Percentiles rank a stretch among this genome's conserved stretches.
These are phyloP conservation scores for Dictyostelium intermedium DNA, from an alignment of 78 protist genomes.

Conservation along the genomic window DNA sequence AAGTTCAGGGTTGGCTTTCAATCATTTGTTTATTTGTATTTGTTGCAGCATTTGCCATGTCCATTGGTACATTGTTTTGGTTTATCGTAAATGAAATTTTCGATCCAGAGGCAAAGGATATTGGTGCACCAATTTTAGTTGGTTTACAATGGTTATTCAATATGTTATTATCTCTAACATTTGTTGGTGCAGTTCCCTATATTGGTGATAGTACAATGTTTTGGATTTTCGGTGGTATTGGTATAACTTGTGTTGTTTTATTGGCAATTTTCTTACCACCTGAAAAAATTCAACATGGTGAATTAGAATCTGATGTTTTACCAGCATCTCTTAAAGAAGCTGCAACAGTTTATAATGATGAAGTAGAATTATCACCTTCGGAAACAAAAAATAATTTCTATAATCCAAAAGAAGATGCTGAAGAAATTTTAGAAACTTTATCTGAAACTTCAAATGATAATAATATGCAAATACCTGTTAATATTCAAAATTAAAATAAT, in stretches of 20 bases:
- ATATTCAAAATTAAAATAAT: background rate
- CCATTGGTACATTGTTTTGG: conserved; percentile 75
- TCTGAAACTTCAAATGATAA: background rate
- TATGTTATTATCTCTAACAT: conserved; percentile 21
- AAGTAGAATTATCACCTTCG: background rate
- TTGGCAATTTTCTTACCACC: conserved; percentile 33
- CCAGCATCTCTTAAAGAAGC: background rate
- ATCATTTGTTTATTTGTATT: conserved; percentile 46
- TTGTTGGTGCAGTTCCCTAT: conserved; percentile 24
- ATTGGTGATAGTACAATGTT: conserved; percentile 57
- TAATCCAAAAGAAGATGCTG: background rate
- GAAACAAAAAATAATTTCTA: background rate
- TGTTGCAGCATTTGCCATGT: conserved; percentile 56
- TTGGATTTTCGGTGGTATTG: conserved; percentile 77
- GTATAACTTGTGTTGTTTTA: conserved; percentile 8
- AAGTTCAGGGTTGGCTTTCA: conserved; percentile 46
- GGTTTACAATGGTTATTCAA: conserved; percentile 75
- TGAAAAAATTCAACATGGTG: background rate
- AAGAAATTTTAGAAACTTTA: background rate
- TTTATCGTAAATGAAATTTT: conserved; percentile 57
- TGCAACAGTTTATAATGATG: background rate
- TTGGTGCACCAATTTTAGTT: conserved; percentile 47
- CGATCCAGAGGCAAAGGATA: conserved; percentile 28
- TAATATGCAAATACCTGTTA: background rate
- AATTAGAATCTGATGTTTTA: background rate